Evolutionary conservation across 73 alveolate species (phyloP).

Genomic region (Tetrahymena elliotti): DNA sequence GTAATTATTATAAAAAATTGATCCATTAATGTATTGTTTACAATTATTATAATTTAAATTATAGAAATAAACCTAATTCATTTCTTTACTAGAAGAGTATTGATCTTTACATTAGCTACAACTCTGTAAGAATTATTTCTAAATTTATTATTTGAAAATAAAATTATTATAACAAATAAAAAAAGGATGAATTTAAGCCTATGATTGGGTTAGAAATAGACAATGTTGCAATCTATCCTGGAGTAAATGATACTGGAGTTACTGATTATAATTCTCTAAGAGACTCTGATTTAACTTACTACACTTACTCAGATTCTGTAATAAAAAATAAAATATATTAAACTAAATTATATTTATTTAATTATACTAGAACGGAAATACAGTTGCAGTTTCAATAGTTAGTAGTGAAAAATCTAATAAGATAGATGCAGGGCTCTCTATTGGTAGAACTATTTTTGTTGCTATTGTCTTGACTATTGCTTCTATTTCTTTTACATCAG

Average conservation of each 20-base stretch:
- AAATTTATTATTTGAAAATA: too few relatives aligned
- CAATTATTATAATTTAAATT: neutral
- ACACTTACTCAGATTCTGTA: constrained; percentile 10
- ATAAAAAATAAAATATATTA: too few relatives aligned
- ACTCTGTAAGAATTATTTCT: neutral
- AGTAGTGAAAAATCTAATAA: neutral
- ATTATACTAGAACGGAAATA: neutral
- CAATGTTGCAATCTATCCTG: neutral
- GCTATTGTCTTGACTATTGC: constrained; percentile 81
- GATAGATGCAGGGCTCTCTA: constrained; percentile 59
- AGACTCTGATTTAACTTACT: neutral
- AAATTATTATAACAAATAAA: neutral
- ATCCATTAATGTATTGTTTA: neutral
- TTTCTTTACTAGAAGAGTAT: neutral
- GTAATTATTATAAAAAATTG: neutral
- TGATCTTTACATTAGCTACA: neutral
- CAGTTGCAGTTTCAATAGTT: neutral
- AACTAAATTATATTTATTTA: too few relatives aligned
- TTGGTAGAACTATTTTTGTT: constrained; percentile 81
- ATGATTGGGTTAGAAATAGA: neutral
- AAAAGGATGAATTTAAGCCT: neutral
- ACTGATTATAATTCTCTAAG: neutral
- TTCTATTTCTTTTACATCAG: constrained; percentile 73
- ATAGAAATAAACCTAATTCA: neutral
- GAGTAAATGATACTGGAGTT: neutral